Percentiles rank a stretch among this genome's conserved stretches.
Evolutionary conservation across 1,139 yeast genomes (phyloP).

Genomic region (Tardiomyces depauwii): DNA sequence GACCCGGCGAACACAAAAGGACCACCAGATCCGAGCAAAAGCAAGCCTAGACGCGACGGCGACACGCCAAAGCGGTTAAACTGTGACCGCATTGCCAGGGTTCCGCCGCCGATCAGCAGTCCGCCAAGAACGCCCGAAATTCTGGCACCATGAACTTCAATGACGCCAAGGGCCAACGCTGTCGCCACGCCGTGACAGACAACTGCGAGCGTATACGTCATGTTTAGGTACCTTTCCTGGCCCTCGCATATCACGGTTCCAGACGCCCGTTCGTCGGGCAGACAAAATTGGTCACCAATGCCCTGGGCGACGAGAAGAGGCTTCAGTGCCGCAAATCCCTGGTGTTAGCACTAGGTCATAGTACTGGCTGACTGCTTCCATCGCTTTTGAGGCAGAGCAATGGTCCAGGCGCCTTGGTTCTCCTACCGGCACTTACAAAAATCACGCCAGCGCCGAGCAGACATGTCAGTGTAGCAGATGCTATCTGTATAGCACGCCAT

Average conservation of each 20-base stretch:
- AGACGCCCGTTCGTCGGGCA: background rate
- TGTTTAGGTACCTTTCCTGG: background rate
- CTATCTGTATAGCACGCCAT: background rate
- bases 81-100: slow-evolving; percentile 5
- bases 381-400: too few species aligned
- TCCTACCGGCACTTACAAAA: background rate
- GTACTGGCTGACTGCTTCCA: too few species aligned
- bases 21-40: slow-evolving; percentile 64
- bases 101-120: slow-evolving; percentile 11
- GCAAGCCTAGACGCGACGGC: slow-evolving; percentile 53
- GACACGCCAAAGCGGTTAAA: slow-evolving; percentile 26
- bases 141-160: background rate
- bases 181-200: background rate
- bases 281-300: slow-evolving; percentile 56
- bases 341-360: background rate
- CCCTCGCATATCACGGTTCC: background rate
- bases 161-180: background rate
- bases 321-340: slow-evolving; percentile 80
- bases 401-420: too few species aligned
- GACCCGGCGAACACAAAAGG: slow-evolving; percentile 75
- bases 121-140: slow-evolving; percentile 8
- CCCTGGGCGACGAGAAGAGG: slow-evolving; percentile 70
- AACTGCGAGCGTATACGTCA: background rate
- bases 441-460: background rate
- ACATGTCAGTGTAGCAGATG: background rate